phyloP scores from a whole-genome alignment of 805 yeast genomes.

The Spathaspora sp. region DNA sequence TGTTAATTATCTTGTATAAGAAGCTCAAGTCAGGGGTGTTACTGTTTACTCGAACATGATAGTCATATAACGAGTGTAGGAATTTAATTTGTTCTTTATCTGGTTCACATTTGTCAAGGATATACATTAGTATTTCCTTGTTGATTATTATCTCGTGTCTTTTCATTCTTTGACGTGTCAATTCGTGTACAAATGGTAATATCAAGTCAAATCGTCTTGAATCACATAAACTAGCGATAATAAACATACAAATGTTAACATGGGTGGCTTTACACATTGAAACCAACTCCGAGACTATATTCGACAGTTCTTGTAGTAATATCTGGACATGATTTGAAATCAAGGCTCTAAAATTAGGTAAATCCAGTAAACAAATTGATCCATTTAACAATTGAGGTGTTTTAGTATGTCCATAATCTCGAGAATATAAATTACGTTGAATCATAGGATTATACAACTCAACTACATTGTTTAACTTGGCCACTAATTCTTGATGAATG shows the following conservation, averaged over 20 bases:
- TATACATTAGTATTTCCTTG: background rate
- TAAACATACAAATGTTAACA: slow-evolving; percentile 12
- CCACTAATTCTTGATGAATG: slow-evolving; percentile 9
- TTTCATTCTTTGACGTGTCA: background rate
- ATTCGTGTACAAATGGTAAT: background rate
- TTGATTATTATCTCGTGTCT: background rate
- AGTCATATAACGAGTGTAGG: background rate
- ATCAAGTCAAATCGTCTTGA: background rate
- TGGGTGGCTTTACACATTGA: background rate
- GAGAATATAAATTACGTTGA: slow-evolving; percentile 23
- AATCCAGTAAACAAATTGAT: slow-evolving; percentile 20
- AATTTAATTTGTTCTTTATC: background rate
- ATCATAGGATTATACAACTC: slow-evolving; percentile 21
- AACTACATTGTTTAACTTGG: background rate
- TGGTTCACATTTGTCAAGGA: background rate
- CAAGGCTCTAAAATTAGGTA: slow-evolving; percentile 26
- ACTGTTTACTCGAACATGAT: background rate
- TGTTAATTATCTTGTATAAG: background rate
- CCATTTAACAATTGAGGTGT: slow-evolving; percentile 28
- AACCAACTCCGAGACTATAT: slow-evolving; percentile 1
- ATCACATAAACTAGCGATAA: slow-evolving; percentile 19
- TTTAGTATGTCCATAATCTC: slow-evolving; percentile 10
- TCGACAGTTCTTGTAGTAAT: background rate
- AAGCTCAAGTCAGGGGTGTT: background rate
- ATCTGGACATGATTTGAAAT: slow-evolving; percentile 12